phyloP scores from a whole-genome alignment of 2,329 filamentous ascomycete genomes.

The Neofusicoccum umdonicola region DNA sequence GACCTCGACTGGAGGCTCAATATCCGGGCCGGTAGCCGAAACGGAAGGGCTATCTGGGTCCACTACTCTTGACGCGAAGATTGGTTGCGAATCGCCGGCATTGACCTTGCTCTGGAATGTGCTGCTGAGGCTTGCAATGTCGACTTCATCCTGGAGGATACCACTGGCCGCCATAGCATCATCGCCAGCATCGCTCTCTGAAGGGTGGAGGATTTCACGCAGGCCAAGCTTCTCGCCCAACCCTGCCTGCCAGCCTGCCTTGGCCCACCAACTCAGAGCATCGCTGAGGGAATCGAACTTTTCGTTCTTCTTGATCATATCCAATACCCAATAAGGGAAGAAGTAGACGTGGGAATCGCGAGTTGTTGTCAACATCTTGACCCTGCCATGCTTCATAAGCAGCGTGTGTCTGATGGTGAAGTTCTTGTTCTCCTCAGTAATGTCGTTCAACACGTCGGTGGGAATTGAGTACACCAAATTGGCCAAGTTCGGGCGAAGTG shows the following conservation, averaged over 20 bases:
- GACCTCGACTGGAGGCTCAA: conserved; percentile 45
- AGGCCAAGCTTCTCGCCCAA: conserved; percentile 76
- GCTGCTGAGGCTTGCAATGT: conserved; percentile 53
- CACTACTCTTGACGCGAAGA: conserved; percentile 38
- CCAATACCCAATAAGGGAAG: conserved; percentile 86
- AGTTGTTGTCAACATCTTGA: conserved; percentile 79
- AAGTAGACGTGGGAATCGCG: conserved; percentile 94
- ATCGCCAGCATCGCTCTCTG: conserved; percentile 39
- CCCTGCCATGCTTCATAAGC: conserved; percentile 68
- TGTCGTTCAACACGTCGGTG: conserved; percentile 83
- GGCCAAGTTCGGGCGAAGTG: conserved; percentile 66
- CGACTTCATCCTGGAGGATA: conserved; percentile 52
- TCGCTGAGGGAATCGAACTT: conserved; percentile 85
- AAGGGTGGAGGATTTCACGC: conserved; percentile 60
- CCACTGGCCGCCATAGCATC: conserved; percentile 20
- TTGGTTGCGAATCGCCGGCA: conserved; percentile 9
- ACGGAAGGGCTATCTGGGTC: conserved; percentile 29
- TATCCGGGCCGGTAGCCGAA: conserved; percentile 23
- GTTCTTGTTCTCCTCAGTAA: conserved; percentile 70
- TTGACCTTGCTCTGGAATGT: conserved; percentile 31
- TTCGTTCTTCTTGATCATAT: conserved; percentile 77
- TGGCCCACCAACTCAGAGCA: conserved; percentile 92
- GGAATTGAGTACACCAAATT: conserved; percentile 83
- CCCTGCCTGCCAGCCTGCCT: conserved; percentile 84
- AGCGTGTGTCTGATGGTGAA: conserved; percentile 75